Conservation (phyloP, 768 basidiomycete genomes). For the Trametes cinnabarina region DNA sequence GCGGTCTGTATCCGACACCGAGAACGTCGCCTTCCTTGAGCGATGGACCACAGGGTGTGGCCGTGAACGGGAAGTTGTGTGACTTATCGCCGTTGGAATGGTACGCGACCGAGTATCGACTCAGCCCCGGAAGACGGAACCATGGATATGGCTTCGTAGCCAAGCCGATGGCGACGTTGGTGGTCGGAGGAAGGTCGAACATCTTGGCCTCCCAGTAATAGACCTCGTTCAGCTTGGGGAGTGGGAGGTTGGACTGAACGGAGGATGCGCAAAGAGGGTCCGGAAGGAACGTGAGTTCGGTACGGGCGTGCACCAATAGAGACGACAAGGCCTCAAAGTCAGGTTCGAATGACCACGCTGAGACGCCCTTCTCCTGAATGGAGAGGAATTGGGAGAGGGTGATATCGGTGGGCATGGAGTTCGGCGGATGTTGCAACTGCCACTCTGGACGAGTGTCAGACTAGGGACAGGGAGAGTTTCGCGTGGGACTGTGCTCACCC, state of each 20-base stretch:
- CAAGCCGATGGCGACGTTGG: slow-evolving; percentile 87
- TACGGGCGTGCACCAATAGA: slow-evolving; percentile 90
- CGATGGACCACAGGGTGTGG: slow-evolving; percentile 74
- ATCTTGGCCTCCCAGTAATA: slow-evolving; percentile 99
- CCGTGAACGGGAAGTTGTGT: slow-evolving; percentile 94
- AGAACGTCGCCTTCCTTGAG: slow-evolving; percentile 95
- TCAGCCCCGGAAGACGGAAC: slow-evolving; percentile 87
- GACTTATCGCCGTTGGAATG: slow-evolving; percentile 97
- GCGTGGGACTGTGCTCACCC: slow-evolving; percentile 46
- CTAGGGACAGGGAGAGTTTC: neutral
- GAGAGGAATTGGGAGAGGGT: slow-evolving; percentile 97
- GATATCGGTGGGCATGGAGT: slow-evolving; percentile 97
- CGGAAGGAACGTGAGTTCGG: slow-evolving; percentile 97
- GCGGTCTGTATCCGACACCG: slow-evolving; percentile 93
- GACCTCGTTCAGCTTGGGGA: slow-evolving; percentile 97
- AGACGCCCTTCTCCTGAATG: slow-evolving; percentile 99
- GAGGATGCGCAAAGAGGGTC: slow-evolving; percentile 91
- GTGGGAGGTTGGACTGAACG: slow-evolving; percentile 94
- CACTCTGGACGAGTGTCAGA: slow-evolving; percentile 49
- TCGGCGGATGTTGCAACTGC: slow-evolving; percentile 87
- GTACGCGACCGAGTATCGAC: slow-evolving; percentile 88
- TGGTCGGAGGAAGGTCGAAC: slow-evolving; percentile 90
- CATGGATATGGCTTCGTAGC: slow-evolving; percentile 97
- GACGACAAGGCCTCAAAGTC: slow-evolving; percentile 95
- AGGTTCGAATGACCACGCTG: slow-evolving; percentile 99